Evolutionary conservation across 1,284 basidiomycete genomes (phyloP).

Genomic region (Erythrobasidium hasegawianum): DNA sequence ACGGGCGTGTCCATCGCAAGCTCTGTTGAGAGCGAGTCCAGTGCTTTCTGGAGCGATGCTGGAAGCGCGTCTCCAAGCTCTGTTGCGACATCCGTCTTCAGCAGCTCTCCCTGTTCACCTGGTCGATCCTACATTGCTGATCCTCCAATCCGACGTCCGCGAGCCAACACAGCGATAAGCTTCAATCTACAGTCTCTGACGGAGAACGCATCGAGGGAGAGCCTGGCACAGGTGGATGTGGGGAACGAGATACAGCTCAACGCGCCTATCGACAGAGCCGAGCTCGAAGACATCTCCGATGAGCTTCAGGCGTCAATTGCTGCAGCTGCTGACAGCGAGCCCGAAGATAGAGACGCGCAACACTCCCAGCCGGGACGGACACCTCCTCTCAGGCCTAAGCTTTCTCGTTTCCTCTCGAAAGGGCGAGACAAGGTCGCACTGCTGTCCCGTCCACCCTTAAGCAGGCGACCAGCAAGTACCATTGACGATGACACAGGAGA

Average conservation of each 20-base stretch:
- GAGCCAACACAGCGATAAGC: neutral
- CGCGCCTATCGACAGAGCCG: neutral
- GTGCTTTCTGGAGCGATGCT: neutral
- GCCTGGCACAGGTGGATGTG: neutral
- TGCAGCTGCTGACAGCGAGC: no score
- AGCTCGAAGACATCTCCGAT: no score
- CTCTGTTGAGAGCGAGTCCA: neutral
- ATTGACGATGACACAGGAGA: neutral
- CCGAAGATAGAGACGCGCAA: no score
- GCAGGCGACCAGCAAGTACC: conserved; percentile 6
- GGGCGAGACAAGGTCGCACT: conserved; percentile 4
- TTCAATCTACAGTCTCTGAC: conserved; percentile 2
- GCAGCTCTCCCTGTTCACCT: neutral
- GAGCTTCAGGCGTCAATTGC: no score
- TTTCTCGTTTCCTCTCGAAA: conserved; percentile 13
- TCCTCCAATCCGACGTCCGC: neutral
- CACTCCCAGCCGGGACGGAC: no score
- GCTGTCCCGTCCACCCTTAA: conserved; percentile 5
- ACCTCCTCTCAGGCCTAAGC: conserved; percentile 1
- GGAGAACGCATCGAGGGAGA: neutral
- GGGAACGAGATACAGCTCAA: neutral
- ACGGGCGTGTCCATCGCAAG: neutral
- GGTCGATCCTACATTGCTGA: neutral
- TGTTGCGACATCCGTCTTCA: conserved; percentile 1
- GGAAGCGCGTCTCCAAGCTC: neutral